phyloP scores from a whole-genome alignment of 306 rosid genomes.

The Dalbergia cochinchinensis region DNA sequence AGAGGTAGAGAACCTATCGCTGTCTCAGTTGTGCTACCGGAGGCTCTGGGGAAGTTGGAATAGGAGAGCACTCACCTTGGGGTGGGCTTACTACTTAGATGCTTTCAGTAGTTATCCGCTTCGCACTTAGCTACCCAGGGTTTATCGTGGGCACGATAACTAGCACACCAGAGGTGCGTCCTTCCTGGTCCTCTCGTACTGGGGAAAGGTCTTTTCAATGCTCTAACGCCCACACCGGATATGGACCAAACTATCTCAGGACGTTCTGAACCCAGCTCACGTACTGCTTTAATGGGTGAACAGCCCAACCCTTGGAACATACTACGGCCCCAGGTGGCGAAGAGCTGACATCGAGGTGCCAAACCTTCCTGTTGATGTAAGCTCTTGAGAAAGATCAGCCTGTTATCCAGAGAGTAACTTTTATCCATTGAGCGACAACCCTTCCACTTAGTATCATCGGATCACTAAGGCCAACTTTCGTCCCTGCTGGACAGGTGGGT shows the following conservation, averaged over 20 bases:
- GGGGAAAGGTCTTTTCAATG: constrained; percentile 24
- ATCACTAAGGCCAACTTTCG: no score
- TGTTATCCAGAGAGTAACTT: not conserved
- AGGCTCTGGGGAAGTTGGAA: no score
- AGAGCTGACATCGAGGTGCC: not conserved
- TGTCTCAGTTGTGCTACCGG: no score
- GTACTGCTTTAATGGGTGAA: constrained; percentile 3
- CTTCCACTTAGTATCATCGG: not conserved
- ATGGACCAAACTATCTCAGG: not conserved
- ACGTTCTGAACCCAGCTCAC: constrained; percentile 11
- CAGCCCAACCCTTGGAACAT: constrained; percentile 18
- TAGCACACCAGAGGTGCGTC: constrained; percentile 10
- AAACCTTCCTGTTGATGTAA: not conserved
- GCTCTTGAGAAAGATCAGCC: not conserved
- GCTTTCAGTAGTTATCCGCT: not conserved
- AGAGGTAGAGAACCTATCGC: no score
- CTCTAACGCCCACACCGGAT: constrained; percentile 23
- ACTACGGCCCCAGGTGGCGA: constrained; percentile 13
- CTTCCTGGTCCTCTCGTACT: constrained; percentile 9
- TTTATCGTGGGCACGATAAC: constrained; percentile 24
- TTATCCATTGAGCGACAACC: not conserved
- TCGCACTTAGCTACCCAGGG: no score
- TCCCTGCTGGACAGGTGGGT: no score
- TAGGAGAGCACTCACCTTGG: no score
- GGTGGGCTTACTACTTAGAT: not conserved